Percentiles rank a stretch among this genome's conserved stretches.
Evolutionary conservation across 495 filamentous ascomycete genomes (phyloP).

Genomic region (Penicillium goetzii): DNA sequence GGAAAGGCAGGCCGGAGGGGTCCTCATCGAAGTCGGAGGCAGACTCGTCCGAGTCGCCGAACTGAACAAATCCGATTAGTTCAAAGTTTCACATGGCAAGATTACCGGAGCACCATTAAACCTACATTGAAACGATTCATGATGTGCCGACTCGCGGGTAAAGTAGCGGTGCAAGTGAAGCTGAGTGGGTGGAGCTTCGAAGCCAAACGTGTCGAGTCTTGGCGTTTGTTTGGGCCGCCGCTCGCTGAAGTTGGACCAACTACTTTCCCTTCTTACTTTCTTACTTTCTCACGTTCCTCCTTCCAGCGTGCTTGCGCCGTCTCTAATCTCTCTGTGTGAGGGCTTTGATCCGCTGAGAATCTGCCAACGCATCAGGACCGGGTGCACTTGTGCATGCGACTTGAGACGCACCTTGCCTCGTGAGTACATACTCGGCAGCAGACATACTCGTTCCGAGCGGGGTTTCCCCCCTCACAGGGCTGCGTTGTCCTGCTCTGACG

Average conservation of each 20-base stretch:
- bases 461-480: slow-evolving; percentile 18
- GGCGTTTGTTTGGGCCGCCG: slow-evolving; percentile 24
- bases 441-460: slow-evolving; percentile 23
- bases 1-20: slow-evolving; percentile 76
- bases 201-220: slow-evolving; percentile 29
- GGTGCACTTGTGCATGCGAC: slow-evolving; percentile 27
- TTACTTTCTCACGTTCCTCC: slow-evolving; percentile 4
- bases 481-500: slow-evolving; percentile 29
- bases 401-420: slow-evolving; percentile 25
- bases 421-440: slow-evolving; percentile 21
- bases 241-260: neutral
- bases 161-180: slow-evolving; percentile 11
- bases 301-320: neutral
- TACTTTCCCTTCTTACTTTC: neutral
- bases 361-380: slow-evolving; percentile 24
- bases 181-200: slow-evolving; percentile 24
- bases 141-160: slow-evolving; percentile 15
- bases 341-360: slow-evolving; percentile 7
- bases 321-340: neutral
- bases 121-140: slow-evolving; percentile 37
- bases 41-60: slow-evolving; percentile 55
- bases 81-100: neutral
- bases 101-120: neutral
- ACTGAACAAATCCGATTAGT: slow-evolving; percentile 35
- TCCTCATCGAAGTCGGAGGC: slow-evolving; percentile 62